phyloP scores from a whole-genome alignment of 148 eudicot genomes.

The Rhododendron henanense region DNA sequence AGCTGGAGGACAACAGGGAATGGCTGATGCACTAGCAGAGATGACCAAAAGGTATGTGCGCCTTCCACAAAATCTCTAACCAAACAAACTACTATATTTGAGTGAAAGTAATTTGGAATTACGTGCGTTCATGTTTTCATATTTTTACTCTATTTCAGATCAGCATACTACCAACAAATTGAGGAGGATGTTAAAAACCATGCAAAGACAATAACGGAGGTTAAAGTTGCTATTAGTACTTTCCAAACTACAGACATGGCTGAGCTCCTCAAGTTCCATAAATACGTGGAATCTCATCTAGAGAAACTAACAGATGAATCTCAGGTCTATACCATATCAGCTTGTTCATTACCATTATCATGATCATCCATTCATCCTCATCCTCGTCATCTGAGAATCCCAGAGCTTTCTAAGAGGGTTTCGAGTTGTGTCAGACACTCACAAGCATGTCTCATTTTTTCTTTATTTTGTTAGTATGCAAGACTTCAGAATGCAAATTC shows the following conservation, averaged over 20 bases:
- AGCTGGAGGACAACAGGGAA: slow-evolving; percentile 72
- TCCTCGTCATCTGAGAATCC: neutral
- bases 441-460: neutral
- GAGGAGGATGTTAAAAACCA: slow-evolving; percentile 82
- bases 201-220: slow-evolving; percentile 53
- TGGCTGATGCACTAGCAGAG: slow-evolving; percentile 98
- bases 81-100: neutral
- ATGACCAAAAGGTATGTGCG: slow-evolving; percentile 78
- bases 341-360: neutral
- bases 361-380: neutral
- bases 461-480: neutral
- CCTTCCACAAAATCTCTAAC: neutral
- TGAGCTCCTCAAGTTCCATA: slow-evolving; percentile 80
- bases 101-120: neutral
- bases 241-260: slow-evolving; percentile 85
- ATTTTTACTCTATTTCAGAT: slow-evolving; percentile 32
- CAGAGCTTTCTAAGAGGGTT: neutral
- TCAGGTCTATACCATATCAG: slow-evolving; percentile 40
- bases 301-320: slow-evolving; percentile 94
- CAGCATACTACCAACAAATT: slow-evolving; percentile 85
- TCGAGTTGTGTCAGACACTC: neutral
- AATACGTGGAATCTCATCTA: slow-evolving; percentile 67
- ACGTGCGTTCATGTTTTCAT: neutral
- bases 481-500: neutral
- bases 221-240: slow-evolving; percentile 44